phyloP scores from a whole-genome alignment of 306 rosid genomes.

The barrel medic (Medicago truncatula) region DNA sequence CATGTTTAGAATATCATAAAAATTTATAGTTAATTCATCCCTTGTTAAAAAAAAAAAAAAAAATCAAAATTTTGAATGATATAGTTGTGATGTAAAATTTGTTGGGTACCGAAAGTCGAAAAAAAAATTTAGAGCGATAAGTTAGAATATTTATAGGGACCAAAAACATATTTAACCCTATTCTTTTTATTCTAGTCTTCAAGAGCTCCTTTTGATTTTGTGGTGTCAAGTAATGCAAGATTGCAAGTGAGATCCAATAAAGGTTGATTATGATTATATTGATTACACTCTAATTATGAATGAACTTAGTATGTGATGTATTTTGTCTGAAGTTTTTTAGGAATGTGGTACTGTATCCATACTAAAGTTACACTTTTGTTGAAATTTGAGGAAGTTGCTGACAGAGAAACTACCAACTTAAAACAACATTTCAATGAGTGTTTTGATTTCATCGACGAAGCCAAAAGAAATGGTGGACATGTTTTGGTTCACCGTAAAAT shows the following conservation, averaged over 20 bases:
- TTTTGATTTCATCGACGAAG: constrained; percentile 74
- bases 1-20: no score
- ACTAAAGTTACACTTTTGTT: constrained; percentile 46
- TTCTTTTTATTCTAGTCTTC: neutral
- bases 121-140: no score
- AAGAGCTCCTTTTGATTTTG: no score
- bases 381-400: constrained; percentile 68
- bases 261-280: constrained; percentile 23
- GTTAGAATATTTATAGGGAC: no score
- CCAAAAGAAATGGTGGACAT: constrained; percentile 68
- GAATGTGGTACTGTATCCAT: constrained; percentile 35
- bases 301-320: no score
- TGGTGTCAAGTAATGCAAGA: neutral
- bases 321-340: neutral
- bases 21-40: no score
- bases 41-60: no score
- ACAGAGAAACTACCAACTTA: constrained; percentile 56
- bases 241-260: neutral
- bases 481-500: constrained; percentile 84
- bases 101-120: no score
- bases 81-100: no score
- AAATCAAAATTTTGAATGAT: no score
- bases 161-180: no score
- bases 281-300: constrained; percentile 16
- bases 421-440: constrained; percentile 72